A percentile compares a stretch with the other conserved stretches of the same genome.
phyloP scores from a whole-genome alignment of 2,329 filamentous ascomycete species.

The Periconia sp. region DNA sequence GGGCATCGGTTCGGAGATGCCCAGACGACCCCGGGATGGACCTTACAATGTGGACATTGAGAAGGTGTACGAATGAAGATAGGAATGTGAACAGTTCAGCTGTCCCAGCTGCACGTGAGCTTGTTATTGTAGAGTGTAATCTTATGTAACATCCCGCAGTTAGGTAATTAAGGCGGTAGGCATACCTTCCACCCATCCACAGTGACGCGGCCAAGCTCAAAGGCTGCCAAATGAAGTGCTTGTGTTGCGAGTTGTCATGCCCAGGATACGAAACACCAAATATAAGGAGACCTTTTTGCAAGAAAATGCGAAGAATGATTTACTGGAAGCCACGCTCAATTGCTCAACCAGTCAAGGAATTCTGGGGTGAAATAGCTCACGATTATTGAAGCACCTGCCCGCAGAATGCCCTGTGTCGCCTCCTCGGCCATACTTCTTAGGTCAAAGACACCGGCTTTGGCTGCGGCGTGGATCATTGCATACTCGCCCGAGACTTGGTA shows the following conservation, averaged over 20 bases:
- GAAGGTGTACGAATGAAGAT: no score
- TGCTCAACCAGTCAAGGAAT: slow-evolving; percentile 66
- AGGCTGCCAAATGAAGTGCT: neutral
- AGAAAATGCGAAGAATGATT: neutral
- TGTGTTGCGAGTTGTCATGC: neutral
- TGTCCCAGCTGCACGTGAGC: neutral
- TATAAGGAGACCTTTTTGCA: neutral
- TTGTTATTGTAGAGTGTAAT: neutral
- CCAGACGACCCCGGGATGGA: no score
- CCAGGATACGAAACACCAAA: slow-evolving; percentile 15
- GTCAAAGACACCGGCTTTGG: slow-evolving; percentile 96
- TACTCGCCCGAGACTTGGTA: slow-evolving; percentile 98
- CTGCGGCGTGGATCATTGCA: slow-evolving; percentile 95
- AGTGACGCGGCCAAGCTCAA: no score
- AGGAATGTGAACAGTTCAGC: no score
- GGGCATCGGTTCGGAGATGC: slow-evolving; percentile 7
- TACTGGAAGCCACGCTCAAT: slow-evolving; percentile 15
- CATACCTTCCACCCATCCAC: no score
- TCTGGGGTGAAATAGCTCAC: slow-evolving; percentile 93
- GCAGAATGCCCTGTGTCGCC: slow-evolving; percentile 88
- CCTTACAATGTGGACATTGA: neutral
- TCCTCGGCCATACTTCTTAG: slow-evolving; percentile 94
- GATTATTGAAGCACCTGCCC: slow-evolving; percentile 91
- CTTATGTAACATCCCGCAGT: no score
- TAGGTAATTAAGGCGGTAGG: no score